These are phyloP conservation scores for Dillenia suffruticosa DNA, from an alignment of 164 flowering plant species.

Conservation along the genomic window DNA sequence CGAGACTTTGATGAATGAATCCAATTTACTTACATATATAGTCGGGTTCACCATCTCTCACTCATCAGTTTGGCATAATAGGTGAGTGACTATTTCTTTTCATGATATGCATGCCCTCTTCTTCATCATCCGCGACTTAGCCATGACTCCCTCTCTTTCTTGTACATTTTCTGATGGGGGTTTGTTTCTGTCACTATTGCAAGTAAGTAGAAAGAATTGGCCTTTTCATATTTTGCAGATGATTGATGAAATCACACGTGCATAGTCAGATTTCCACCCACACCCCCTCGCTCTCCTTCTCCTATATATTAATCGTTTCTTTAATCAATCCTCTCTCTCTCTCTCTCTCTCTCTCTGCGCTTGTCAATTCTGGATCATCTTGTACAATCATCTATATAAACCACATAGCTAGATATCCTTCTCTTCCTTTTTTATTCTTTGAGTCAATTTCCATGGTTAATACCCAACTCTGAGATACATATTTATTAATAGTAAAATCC, in stretches of 20 bases:
- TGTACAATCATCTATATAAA: slow-evolving; percentile 1
- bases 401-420: slow-evolving; percentile 4
- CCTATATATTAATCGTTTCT: slow-evolving; percentile 28
- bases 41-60: too few species aligned
- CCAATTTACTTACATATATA: too few species aligned
- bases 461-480: too few species aligned
- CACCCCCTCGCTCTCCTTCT: too few species aligned
- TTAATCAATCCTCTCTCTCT: slow-evolving; percentile 15
- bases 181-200: slow-evolving; percentile 12
- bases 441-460: background rate
- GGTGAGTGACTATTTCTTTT: too few species aligned
- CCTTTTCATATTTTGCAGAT: slow-evolving; percentile 26
- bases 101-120: too few species aligned
- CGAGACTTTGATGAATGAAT: too few species aligned
- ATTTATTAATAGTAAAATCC: too few species aligned
- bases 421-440: slow-evolving; percentile 1
- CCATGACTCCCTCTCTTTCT: slow-evolving; percentile 3
- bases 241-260: slow-evolving; percentile 51
- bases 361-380: too few species aligned
- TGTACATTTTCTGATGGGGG: slow-evolving; percentile 33
- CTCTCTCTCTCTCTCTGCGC: slow-evolving; percentile 1
- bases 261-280: slow-evolving; percentile 36
- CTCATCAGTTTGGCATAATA: too few species aligned
- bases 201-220: slow-evolving; percentile 18
- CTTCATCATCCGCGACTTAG: too few species aligned